phyloP scores from a whole-genome alignment of 73 alveolate species.

The Paramecium pentaurelia region DNA sequence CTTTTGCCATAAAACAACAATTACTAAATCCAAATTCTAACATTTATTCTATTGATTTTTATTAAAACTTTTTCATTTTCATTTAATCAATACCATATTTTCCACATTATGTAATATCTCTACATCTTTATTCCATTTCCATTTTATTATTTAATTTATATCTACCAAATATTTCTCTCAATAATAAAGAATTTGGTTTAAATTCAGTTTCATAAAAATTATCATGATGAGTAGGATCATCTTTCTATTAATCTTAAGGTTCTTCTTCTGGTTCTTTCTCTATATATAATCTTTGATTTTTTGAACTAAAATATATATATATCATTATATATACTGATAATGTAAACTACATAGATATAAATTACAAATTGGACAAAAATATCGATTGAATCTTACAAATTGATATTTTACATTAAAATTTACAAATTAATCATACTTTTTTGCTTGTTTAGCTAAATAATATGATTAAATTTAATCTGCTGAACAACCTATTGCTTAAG shows the following conservation, averaged over 20 bases:
- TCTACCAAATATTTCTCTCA: neutral
- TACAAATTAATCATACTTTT: neutral
- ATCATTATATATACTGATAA: neutral
- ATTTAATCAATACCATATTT: neutral
- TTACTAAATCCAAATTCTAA: constrained; percentile 11
- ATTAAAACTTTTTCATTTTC: neutral
- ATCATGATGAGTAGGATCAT: constrained; percentile 1
- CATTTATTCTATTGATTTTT: neutral
- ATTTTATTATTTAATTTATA: neutral
- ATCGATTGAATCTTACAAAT: neutral
- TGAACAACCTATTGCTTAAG: neutral
- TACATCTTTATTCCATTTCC: neutral
- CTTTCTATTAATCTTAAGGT: neutral
- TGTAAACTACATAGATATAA: neutral
- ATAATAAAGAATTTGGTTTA: neutral
- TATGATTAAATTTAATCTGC: neutral
- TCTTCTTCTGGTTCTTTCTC: constrained; percentile 23
- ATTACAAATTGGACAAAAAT: constrained; percentile 26
- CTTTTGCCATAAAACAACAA: neutral
- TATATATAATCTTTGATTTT: neutral
- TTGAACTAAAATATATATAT: neutral
- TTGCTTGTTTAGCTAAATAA: neutral
- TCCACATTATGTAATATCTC: neutral
- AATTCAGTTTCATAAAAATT: neutral
- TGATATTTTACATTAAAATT: neutral